Conservation (phyloP, 805 yeast genomes). For the Clavispora vitiphila region DNA sequence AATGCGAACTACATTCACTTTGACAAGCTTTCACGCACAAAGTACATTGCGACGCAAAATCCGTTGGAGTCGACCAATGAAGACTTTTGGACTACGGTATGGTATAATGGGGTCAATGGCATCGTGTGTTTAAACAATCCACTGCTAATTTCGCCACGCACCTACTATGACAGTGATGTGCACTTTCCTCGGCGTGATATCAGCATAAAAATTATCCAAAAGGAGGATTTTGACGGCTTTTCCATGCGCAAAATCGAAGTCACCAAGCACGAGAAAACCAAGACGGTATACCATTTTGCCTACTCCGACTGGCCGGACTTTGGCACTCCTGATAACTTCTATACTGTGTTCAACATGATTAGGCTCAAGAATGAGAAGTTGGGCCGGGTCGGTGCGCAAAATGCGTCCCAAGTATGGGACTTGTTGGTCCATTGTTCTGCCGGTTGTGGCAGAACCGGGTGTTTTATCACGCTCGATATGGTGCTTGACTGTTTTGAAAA, state of each 20-base stretch:
- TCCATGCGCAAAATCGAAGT: slow-evolving; percentile 10
- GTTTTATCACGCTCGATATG: slow-evolving; percentile 44
- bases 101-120: slow-evolving; percentile 29
- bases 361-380: slow-evolving; percentile 27
- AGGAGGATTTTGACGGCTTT: slow-evolving; percentile 11
- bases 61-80: slow-evolving; percentile 38
- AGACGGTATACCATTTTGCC: slow-evolving; percentile 33
- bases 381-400: slow-evolving; percentile 4
- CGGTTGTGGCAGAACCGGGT: slow-evolving; percentile 57
- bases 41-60: slow-evolving; percentile 43
- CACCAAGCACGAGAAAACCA: slow-evolving; percentile 8
- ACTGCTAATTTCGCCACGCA: slow-evolving; percentile 9
- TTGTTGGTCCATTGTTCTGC: slow-evolving; percentile 53
- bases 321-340: slow-evolving; percentile 34
- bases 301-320: slow-evolving; percentile 45
- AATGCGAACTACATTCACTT: slow-evolving; percentile 40
- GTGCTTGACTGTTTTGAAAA: slow-evolving; percentile 23
- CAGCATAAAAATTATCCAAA: slow-evolving; percentile 6
- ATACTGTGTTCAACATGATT: slow-evolving; percentile 29
- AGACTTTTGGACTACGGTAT: slow-evolving; percentile 40
- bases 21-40: slow-evolving; percentile 19
- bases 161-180: slow-evolving; percentile 18
- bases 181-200: slow-evolving; percentile 13
- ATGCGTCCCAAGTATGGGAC: slow-evolving; percentile 10
- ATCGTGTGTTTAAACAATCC: slow-evolving; percentile 35